Conservation (phyloP, 2,329 filamentous ascomycete genomes). For the Colletotrichum abscissum region DNA sequence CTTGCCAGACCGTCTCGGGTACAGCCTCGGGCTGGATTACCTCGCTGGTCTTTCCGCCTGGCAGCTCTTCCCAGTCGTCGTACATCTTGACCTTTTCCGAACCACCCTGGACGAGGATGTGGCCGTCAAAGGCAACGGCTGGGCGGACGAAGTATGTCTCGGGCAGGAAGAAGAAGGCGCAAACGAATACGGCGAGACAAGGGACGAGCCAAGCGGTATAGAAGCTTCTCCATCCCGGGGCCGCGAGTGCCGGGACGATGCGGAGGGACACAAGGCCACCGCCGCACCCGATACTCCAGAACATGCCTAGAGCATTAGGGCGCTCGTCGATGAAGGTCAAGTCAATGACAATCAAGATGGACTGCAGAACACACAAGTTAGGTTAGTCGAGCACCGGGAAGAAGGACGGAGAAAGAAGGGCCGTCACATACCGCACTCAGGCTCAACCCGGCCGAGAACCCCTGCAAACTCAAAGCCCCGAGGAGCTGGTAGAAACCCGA, state of each 20-base stretch:
- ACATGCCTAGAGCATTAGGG: conserved; percentile 45
- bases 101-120: conserved; percentile 49
- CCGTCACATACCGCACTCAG: conserved; percentile 42
- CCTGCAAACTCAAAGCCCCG: conserved; percentile 44
- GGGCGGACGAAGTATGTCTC: conserved; percentile 55
- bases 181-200: conserved; percentile 39
- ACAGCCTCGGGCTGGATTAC: conserved; percentile 13
- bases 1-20: conserved; percentile 21
- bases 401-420: too few species aligned
- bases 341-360: conserved; percentile 49
- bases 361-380: conserved; percentile 38
- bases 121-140: conserved; percentile 52
- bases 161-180: conserved; percentile 45
- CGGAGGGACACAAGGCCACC: conserved; percentile 44
- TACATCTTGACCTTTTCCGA: conserved; percentile 52
- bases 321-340: conserved; percentile 52
- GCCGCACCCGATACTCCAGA: conserved; percentile 45
- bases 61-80: conserved; percentile 43
- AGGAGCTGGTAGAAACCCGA: conserved; percentile 44
- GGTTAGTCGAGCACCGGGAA: neutral
- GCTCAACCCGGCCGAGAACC: conserved; percentile 45
- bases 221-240: conserved; percentile 45
- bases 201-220: conserved; percentile 46
- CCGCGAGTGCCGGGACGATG: conserved; percentile 39
- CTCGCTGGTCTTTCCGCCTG: neutral